phyloP scores from a whole-genome alignment of 1,284 basidiomycete genomes.

The Albatrellus sp. region DNA sequence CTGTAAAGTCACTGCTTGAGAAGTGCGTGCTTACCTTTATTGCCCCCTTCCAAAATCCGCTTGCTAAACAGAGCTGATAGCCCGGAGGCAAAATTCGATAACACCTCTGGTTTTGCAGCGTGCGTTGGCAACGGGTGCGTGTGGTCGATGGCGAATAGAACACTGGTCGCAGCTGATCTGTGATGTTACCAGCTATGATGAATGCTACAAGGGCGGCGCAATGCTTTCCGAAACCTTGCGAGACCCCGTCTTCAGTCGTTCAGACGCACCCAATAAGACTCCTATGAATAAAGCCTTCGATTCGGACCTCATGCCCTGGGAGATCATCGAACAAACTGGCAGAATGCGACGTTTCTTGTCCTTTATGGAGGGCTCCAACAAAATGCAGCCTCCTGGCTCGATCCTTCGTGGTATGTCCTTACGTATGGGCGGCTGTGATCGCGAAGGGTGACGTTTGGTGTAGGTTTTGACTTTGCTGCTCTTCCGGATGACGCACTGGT shows the following conservation, averaged over 20 bases:
- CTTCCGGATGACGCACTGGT: conserved; percentile 11
- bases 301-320: conserved; percentile 14
- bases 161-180: neutral
- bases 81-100: conserved; percentile 15
- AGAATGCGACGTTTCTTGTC: conserved; percentile 14
- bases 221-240: conserved; percentile 17
- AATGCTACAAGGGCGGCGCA: conserved; percentile 14
- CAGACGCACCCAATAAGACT: conserved; percentile 8
- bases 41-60: neutral
- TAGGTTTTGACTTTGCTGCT: conserved; percentile 9
- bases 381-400: conserved; percentile 13
- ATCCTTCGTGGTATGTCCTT: conserved; percentile 12
- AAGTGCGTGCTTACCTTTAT: conserved; percentile 2
- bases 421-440: neutral
- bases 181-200: conserved; percentile 12
- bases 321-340: conserved; percentile 13
- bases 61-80: neutral
- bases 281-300: conserved; percentile 17
- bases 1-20: conserved; percentile 8
- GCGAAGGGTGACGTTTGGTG: neutral
- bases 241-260: conserved; percentile 6
- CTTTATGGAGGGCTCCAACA: conserved; percentile 15
- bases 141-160: neutral
- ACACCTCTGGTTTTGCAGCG: conserved; percentile 15
- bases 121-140: conserved; percentile 15